Conservation (phyloP, 148 eudicot genomes). For the Polygonum maritimum region DNA sequence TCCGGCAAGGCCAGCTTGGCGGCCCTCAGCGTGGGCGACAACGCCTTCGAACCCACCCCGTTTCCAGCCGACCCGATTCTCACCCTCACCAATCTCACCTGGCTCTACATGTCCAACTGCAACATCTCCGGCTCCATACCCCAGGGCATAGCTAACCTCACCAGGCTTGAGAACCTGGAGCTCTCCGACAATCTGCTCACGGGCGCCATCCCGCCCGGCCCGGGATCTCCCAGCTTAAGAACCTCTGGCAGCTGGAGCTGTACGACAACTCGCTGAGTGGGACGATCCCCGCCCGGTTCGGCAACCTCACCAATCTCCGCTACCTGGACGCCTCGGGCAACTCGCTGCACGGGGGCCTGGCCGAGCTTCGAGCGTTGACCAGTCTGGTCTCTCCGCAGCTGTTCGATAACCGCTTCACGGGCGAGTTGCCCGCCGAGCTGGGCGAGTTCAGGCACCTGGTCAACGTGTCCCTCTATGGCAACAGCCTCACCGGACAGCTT, state of each 20-base stretch:
- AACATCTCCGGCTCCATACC: slow-evolving; percentile 72
- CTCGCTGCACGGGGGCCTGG: slow-evolving; percentile 30
- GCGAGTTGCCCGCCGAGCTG: slow-evolving; percentile 49
- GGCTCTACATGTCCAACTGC: slow-evolving; percentile 25
- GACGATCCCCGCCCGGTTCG: slow-evolving; percentile 30
- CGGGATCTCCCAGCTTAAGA: slow-evolving; percentile 31
- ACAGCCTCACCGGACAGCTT: slow-evolving; percentile 55
- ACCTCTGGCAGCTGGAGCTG: slow-evolving; percentile 34
- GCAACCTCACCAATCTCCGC: slow-evolving; percentile 41
- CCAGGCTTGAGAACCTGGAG: slow-evolving; percentile 26
- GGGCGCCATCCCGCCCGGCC: slow-evolving; percentile 47
- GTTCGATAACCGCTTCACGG: slow-evolving; percentile 31
- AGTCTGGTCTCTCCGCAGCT: slow-evolving; percentile 46
- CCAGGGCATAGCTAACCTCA: slow-evolving; percentile 38
- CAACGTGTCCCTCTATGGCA: slow-evolving; percentile 55
- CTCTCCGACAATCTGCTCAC: slow-evolving; percentile 36
- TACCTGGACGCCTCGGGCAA: slow-evolving; percentile 35
- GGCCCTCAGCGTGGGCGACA: slow-evolving; percentile 67
- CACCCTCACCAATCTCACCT: slow-evolving; percentile 14
- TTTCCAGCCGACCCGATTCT: slow-evolving; percentile 33
- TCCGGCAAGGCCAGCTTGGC: slow-evolving; percentile 34
- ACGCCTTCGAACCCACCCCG: slow-evolving; percentile 35
- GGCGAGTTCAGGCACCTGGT: slow-evolving; percentile 62
- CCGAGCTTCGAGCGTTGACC: slow-evolving; percentile 25
- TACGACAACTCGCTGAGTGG: slow-evolving; percentile 45